Conservation (phyloP, 495 filamentous ascomycete genomes). For the Wilcoxina mikolae region DNA sequence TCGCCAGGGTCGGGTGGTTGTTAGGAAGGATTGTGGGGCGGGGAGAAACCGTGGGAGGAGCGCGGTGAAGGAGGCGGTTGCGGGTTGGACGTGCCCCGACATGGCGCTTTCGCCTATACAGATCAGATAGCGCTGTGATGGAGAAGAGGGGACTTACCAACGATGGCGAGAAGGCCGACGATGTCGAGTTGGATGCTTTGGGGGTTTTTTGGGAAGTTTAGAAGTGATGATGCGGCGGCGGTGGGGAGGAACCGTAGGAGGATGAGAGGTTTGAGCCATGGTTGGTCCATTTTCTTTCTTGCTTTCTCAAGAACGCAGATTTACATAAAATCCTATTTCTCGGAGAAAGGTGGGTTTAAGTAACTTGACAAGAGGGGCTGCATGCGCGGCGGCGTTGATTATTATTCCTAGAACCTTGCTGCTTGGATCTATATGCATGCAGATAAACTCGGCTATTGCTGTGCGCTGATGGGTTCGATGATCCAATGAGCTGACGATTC, state of each 20-base stretch:
- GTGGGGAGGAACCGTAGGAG: background rate
- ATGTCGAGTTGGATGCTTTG: slow-evolving; percentile 1
- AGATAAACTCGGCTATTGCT: too few relatives aligned
- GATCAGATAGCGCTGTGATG: too few relatives aligned
- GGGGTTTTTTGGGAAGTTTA: background rate
- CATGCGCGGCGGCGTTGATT: too few relatives aligned
- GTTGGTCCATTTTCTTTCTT: too few relatives aligned
- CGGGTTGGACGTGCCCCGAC: background rate
- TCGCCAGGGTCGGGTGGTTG: background rate
- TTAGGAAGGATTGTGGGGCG: slow-evolving; percentile 6
- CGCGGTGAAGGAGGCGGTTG: background rate
- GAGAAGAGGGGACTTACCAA: slow-evolving; percentile 28
- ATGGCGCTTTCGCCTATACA: slow-evolving; percentile 18
- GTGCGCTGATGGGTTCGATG: too few relatives aligned
- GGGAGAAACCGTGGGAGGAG: slow-evolving; percentile 5
- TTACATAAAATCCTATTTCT: too few relatives aligned
- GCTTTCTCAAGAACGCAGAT: too few relatives aligned
- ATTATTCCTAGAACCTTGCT: too few relatives aligned
- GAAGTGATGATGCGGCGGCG: background rate
- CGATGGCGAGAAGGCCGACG: slow-evolving; percentile 7
- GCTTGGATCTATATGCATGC: too few relatives aligned
- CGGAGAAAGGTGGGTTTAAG: too few relatives aligned
- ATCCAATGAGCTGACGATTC: too few relatives aligned
- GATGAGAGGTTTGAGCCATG: background rate
- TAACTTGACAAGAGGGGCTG: too few relatives aligned